phyloP scores from a whole-genome alignment of 2,329 filamentous ascomycete genomes.

The Capronia coronata region DNA sequence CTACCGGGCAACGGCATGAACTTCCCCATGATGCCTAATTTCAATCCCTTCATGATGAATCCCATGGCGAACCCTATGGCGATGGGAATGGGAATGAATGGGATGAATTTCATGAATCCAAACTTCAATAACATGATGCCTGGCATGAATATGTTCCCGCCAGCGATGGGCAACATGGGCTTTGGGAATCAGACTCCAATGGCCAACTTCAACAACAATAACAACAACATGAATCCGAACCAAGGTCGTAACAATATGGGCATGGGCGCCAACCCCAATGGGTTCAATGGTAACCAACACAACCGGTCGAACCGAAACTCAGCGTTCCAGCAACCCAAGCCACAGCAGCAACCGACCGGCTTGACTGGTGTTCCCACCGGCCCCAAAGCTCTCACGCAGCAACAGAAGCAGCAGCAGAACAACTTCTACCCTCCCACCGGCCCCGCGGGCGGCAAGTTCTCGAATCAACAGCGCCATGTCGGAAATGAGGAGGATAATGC shows the following conservation, averaged over 20 bases:
- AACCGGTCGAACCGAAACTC: slow-evolving; percentile 14
- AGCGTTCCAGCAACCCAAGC: slow-evolving; percentile 19
- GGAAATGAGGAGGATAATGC: slow-evolving; percentile 73
- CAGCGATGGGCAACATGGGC: slow-evolving; percentile 32
- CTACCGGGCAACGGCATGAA: slow-evolving; percentile 25
- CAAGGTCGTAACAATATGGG: slow-evolving; percentile 18
- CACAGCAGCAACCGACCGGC: slow-evolving; percentile 31
- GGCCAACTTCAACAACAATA: slow-evolving; percentile 31
- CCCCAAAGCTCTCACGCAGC: slow-evolving; percentile 23
- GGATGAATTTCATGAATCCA: slow-evolving; percentile 23
- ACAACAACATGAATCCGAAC: slow-evolving; percentile 29
- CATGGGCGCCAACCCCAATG: no score
- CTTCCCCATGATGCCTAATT: slow-evolving; percentile 25
- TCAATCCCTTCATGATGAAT: slow-evolving; percentile 37
- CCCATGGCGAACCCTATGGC: slow-evolving; percentile 42
- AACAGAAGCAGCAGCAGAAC: slow-evolving; percentile 6
- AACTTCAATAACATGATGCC: slow-evolving; percentile 33
- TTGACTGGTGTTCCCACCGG: slow-evolving; percentile 25
- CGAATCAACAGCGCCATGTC: slow-evolving; percentile 53
- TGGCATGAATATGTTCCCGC: slow-evolving; percentile 30
- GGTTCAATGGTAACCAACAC: slow-evolving; percentile 34
- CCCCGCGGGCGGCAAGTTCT: slow-evolving; percentile 38
- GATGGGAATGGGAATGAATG: slow-evolving; percentile 36
- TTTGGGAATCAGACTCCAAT: slow-evolving; percentile 30
- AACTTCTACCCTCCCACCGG: slow-evolving; percentile 22